A percentile compares a stretch with the other conserved stretches of the same genome.
Conservation (phyloP, 2,329 filamentous ascomycete species). For the Aspergillus intermedius region DNA sequence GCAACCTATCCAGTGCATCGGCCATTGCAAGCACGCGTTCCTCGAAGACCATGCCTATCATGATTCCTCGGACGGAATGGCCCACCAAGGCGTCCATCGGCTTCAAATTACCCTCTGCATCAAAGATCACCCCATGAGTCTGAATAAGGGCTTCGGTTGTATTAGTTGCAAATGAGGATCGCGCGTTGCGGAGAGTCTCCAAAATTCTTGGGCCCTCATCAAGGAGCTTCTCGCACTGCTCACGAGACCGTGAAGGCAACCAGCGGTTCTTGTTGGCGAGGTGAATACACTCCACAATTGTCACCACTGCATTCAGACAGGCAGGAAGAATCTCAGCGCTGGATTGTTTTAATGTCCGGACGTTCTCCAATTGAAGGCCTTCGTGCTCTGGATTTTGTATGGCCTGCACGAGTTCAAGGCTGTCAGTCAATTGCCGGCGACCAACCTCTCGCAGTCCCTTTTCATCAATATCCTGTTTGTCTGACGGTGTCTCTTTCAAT, state of each 20-base stretch:
- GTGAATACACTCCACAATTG: conserved; percentile 21
- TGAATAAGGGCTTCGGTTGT: conserved; percentile 39
- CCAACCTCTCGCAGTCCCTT: conserved; percentile 17
- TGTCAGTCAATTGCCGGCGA: conserved; percentile 28
- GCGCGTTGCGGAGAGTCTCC: conserved; percentile 21
- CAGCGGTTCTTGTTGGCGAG: conserved; percentile 24
- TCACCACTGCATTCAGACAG: conserved; percentile 19
- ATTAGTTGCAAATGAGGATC: conserved; percentile 18
- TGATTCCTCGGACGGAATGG: conserved; percentile 31
- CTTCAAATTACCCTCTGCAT: conserved; percentile 35
- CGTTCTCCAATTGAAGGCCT: conserved; percentile 25
- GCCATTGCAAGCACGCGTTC: conserved; percentile 33
- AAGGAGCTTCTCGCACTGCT: conserved; percentile 16
- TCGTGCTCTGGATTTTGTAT: conserved; percentile 35
- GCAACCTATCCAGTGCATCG: conserved; percentile 27
- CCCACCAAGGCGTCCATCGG: neutral
- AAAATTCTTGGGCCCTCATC: conserved; percentile 14
- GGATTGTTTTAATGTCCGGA: conserved; percentile 25
- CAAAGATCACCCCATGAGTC: conserved; percentile 37
- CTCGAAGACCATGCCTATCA: conserved; percentile 44
- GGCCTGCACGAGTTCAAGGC: conserved; percentile 29
- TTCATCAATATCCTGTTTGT: conserved; percentile 12
- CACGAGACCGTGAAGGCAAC: conserved; percentile 19
- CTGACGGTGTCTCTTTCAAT: conserved; percentile 1
- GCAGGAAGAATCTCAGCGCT: conserved; percentile 18